phyloP scores from a whole-genome alignment of 106 monocot genomes.

The Posidonia australis region DNA sequence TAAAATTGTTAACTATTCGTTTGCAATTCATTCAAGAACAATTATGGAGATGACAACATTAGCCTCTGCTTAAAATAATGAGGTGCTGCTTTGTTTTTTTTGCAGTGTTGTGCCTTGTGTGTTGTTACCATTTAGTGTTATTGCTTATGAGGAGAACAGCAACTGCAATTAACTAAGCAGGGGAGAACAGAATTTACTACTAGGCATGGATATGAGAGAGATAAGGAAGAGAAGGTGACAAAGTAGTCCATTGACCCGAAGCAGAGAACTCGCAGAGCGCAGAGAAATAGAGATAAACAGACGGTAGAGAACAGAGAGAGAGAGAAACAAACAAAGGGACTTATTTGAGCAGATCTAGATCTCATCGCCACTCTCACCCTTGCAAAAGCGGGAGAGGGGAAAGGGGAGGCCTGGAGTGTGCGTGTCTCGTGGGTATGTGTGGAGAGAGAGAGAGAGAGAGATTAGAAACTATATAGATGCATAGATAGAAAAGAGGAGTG shows the following conservation, averaged over 20 bases:
- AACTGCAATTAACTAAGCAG: neutral
- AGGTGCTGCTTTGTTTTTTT: neutral
- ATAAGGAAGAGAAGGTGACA: neutral
- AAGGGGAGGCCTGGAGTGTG: neutral
- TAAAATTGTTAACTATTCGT: too few species aligned
- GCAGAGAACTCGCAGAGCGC: too few species aligned
- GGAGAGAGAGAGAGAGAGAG: too few species aligned
- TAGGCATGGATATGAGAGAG: neutral
- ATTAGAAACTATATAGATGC: neutral
- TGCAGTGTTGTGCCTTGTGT: neutral
- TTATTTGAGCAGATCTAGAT: constrained; percentile 3
- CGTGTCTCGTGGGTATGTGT: too few species aligned
- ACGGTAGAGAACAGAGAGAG: neutral
- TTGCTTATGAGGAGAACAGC: neutral
- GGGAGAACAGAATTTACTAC: neutral
- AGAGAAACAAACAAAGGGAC: too few species aligned
- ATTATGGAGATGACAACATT: neutral
- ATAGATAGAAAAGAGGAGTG: neutral
- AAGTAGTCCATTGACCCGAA: too few species aligned
- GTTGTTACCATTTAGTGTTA: neutral
- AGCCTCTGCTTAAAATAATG: neutral
- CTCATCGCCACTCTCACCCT: neutral
- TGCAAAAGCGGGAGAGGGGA: too few species aligned
- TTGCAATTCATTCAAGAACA: neutral
- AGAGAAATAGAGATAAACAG: neutral